These are phyloP conservation scores for Ichthyophthirius multifiliis DNA, from an alignment of 169 alveolate genomes.

Conservation along the genomic window DNA sequence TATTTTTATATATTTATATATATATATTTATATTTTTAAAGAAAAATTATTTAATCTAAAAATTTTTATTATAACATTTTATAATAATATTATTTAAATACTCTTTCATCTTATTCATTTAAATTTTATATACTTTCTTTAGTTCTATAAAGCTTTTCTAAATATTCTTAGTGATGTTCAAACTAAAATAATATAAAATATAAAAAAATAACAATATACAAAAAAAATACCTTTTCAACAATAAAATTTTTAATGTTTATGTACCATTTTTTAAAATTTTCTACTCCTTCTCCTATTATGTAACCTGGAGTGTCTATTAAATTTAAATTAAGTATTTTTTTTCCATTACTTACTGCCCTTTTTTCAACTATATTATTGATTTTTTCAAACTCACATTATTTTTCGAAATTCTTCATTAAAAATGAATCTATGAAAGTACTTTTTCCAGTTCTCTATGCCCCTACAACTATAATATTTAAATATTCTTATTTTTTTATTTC, in stretches of 20 bases:
- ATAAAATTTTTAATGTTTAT: slow-evolving; percentile 1
- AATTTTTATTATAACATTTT: neutral
- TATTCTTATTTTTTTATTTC: neutral
- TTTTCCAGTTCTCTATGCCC: neutral
- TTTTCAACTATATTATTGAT: slow-evolving; percentile 20
- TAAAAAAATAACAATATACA: neutral
- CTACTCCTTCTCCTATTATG: neutral
- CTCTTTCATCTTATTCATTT: neutral
- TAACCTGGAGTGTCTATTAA: slow-evolving; percentile 45
- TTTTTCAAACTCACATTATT: no score
- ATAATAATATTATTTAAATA: neutral
- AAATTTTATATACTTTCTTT: neutral
- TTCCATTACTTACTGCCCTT: neutral
- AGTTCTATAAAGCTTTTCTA: neutral
- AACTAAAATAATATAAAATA: neutral
- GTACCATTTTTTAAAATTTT: slow-evolving; percentile 8
- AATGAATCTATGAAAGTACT: neutral
- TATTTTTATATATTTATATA: neutral
- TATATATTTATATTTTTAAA: neutral
- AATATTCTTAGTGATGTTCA: neutral
- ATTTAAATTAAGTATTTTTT: slow-evolving; percentile 21
- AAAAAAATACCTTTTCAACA: neutral
- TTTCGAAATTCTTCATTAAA: neutral
- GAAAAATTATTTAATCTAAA: neutral
- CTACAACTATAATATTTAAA: neutral